Conservation (phyloP, 768 basidiomycete genomes). For the Podaxis rugospora region DNA sequence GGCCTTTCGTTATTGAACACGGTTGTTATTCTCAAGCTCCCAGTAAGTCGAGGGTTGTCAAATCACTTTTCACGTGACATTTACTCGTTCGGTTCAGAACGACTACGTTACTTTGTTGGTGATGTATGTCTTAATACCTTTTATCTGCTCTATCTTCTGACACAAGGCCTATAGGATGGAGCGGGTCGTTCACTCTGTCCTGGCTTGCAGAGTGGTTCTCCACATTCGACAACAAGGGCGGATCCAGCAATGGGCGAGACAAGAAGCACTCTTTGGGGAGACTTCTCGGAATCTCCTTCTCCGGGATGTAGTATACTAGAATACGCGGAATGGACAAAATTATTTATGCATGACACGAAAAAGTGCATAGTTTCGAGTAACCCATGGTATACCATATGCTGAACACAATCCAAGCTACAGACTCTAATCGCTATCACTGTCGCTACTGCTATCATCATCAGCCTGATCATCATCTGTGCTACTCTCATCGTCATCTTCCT, state of each 20-base stretch:
- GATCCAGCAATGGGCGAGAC: background rate
- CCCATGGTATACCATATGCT: slow-evolving; percentile 12
- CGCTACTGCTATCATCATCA: slow-evolving; percentile 47
- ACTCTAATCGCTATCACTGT: slow-evolving; percentile 25
- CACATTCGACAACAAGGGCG: slow-evolving; percentile 8
- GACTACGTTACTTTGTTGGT: slow-evolving; percentile 10
- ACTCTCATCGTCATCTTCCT: slow-evolving; percentile 52
- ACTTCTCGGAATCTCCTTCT: background rate
- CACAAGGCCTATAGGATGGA: background rate
- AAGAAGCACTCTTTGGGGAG: background rate
- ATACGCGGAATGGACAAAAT: too few relatives aligned
- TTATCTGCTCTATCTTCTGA: background rate
- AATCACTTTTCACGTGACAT: background rate
- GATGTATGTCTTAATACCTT: background rate
- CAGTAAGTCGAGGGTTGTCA: background rate
- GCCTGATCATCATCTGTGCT: slow-evolving; percentile 40
- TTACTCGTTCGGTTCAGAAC: background rate
- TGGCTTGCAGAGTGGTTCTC: slow-evolving; percentile 10
- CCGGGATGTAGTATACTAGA: background rate
- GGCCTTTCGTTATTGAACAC: slow-evolving; percentile 10
- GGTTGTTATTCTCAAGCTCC: slow-evolving; percentile 7
- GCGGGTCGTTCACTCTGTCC: slow-evolving; percentile 8
- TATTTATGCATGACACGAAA: background rate
- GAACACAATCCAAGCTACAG: background rate
- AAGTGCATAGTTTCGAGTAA: background rate